Evolutionary conservation across 352 stramenopile species (phyloP), one percentile per base, ranked within the genome.

Genomic region (Phytophthora kernoviae): DNA sequence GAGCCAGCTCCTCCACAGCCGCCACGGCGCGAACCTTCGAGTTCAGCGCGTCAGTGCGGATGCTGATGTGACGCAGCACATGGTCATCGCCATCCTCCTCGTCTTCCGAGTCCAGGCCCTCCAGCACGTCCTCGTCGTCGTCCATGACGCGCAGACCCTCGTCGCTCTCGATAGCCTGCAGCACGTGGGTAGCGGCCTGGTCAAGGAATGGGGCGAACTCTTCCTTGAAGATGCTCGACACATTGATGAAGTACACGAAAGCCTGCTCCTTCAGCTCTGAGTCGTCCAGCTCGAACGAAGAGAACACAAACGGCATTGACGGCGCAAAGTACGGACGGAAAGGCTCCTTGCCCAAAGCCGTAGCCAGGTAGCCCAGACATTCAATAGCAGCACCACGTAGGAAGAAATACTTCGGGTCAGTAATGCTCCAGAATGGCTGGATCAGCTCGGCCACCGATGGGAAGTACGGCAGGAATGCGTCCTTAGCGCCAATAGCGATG

Each of bases 221-320:
- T 54, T 98, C 88, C 73, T 98, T 98, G 90, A 98, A 98, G 26
- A 98, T 96, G 67, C 98, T 99, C 54, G 95, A 93, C 44, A 98
- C 75, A 70, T 99, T 99, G 42, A 98, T 98, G 73, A 99, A 99
- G 62, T 98, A 98, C 18, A 97, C 96, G 72, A 98, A 99, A 27
- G 92, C 91, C 75, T 99, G 98, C 68, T 99, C 97, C 71, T 98
- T 98, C 37, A 99, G 86, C 73, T 99, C 96, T 18, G 92, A 98
- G 60, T 96, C 95, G 41, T 98, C 88, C 17, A 98, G 80, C 30
- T 86, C 83, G 36, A 99, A 89, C 37, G 93, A 96, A 50, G 97
- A 87, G 58, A 97, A 93, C 15, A 97, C 95, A 48, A 96, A 98
- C 58, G 96, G 81, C 95, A 99, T 98, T 27, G 96, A 98, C 5